Conservation (phyloP, 495 filamentous ascomycete genomes). For the Aspergillus conjunctus region DNA sequence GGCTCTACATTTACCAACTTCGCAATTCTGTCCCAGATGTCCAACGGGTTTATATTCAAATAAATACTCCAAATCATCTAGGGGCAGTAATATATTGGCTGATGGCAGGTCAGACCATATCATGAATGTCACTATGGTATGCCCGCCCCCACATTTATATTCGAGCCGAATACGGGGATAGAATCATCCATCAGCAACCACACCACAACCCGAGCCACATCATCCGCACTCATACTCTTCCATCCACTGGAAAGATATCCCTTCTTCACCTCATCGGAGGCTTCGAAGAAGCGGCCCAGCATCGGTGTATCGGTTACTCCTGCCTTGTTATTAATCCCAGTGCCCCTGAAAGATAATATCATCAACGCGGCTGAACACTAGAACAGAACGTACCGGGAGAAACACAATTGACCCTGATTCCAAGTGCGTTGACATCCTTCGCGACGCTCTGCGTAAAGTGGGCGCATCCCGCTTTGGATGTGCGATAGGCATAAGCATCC, state of each 20-base stretch:
- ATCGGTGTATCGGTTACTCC: conserved; percentile 12
- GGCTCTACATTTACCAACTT: too few relatives aligned
- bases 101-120: too few relatives aligned
- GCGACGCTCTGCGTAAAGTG: conserved; percentile 13
- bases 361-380: too few relatives aligned
- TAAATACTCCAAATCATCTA: too few relatives aligned
- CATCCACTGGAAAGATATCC: neutral
- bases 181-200: conserved; percentile 17
- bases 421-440: neutral
- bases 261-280: conserved; percentile 1
- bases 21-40: too few relatives aligned
- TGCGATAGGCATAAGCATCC: conserved; percentile 17
- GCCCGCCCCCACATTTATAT: conserved; percentile 18
- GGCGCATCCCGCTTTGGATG: conserved; percentile 10
- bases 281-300: conserved; percentile 1
- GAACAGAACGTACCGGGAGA: conserved; percentile 13
- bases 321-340: conserved; percentile 33
- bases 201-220: conserved; percentile 15
- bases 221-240: neutral
- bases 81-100: too few relatives aligned
- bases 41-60: too few relatives aligned
- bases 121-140: conserved; percentile 8
- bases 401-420: conserved; percentile 17
- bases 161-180: conserved; percentile 5
- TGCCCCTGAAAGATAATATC: neutral